Evolutionary conservation across 2,329 filamentous ascomycete genomes (phyloP).

Genomic region (Talaromyces pinophilus): DNA sequence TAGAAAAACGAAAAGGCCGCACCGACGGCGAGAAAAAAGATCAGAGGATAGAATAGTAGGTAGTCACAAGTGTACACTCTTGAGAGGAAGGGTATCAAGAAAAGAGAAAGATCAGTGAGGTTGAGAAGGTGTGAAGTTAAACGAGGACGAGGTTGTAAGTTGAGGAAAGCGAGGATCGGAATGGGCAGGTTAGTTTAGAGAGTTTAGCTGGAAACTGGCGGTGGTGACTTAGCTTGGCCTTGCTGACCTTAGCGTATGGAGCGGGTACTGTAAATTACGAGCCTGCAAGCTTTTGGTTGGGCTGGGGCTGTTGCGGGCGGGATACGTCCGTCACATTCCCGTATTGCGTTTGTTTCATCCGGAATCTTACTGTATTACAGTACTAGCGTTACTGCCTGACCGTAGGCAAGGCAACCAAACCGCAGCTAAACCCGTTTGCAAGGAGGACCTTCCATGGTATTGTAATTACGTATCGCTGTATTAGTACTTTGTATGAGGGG

Average conservation of each 20-base stretch:
- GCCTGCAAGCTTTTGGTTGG: not conserved
- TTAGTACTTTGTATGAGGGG: constrained; percentile 2
- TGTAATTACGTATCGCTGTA: constrained; percentile 10
- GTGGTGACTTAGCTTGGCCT: not conserved
- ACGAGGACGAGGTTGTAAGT: constrained; percentile 13
- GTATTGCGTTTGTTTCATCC: constrained; percentile 1
- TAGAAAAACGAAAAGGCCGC: constrained; percentile 5
- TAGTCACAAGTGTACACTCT: not conserved
- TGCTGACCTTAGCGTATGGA: constrained; percentile 2
- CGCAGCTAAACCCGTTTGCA: constrained; percentile 5
- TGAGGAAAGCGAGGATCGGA: constrained; percentile 18
- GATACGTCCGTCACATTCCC: not conserved
- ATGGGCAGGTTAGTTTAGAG: not conserved
- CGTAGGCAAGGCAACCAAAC: constrained; percentile 11
- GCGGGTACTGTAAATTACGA: constrained; percentile 9
- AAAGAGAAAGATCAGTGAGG: not conserved
- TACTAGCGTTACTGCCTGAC: constrained; percentile 6
- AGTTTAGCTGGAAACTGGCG: constrained; percentile 18
- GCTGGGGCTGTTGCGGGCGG: constrained; percentile 1
- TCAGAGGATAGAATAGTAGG: not conserved
- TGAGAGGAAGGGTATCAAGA: not conserved
- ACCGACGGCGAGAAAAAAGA: not conserved
- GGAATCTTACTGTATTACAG: not conserved
- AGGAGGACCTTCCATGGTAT: constrained; percentile 7
- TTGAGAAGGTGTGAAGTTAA: not conserved